Evolutionary conservation across 78 protist species (phyloP), one percentile per base, ranked within the genome.

Genomic region (slime mould (Dictyostelium discoideum)): DNA sequence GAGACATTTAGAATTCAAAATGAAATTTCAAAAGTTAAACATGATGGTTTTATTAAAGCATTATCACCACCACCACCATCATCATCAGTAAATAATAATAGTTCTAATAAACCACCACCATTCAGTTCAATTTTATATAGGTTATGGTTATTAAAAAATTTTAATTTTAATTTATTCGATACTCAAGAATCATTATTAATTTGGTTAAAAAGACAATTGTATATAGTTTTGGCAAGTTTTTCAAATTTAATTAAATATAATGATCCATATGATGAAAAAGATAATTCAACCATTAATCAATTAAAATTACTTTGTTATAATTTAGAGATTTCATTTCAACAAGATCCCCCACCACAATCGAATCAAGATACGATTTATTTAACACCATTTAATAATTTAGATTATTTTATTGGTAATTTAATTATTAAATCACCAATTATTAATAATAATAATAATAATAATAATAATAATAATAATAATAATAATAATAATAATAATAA

Each of bases 171-270:
- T 18, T 22, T 46, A 26, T 88, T 88, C 29, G 94, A 88, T 80
- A 40, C 54, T 3, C 50, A 54, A 20, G 94, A 88, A 7, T 48
- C 82, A 18, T 81, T 82, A 29, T n/a, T 77, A 24, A 72, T 90
- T 32, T 90, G 95, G 95, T 90, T 80, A n/a, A 65, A n/a, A 11
- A 85, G 95, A 82, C 95, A 90, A 72, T 72, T 90, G 24, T 90
- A 90, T 72, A 24, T 69, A 24, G 44, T 90, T 3, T 57, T 90
- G 42, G 24, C 13, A n/a, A 81, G 84, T 11, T 16, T 90, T 22
- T 57, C 32, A 42, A 73, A 73, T 63, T 8, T 72, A 60, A 32
- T 90, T 4, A 54, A 10, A 40, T 60, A 60, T 60, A 37, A 18
- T 11, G 85, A 87, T 57, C 94, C 87, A 63, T 73, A 77, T 13